Conservation (phyloP, 164 flowering plant genomes). For the Dillenia suffruticosa region DNA sequence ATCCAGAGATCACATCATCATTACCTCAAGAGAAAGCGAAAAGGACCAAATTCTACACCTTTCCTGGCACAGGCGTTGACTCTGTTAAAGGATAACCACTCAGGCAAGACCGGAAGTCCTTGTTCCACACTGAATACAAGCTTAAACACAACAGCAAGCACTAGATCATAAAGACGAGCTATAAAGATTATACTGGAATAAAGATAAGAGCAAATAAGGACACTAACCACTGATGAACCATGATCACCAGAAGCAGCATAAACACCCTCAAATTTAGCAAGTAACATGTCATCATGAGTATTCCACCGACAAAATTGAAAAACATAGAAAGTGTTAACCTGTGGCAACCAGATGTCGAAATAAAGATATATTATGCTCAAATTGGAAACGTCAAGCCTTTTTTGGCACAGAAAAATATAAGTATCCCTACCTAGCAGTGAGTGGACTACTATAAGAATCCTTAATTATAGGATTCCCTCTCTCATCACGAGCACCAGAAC, state of each 20-base stretch:
- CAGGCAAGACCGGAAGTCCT: conserved; percentile 90
- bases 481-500: conserved; percentile 90
- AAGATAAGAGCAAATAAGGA: background rate
- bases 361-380: background rate
- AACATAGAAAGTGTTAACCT: background rate
- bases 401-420: background rate
- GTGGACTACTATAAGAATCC: conserved; percentile 78
- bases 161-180: too few species aligned
- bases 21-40: conserved; percentile 66
- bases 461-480: conserved; percentile 73
- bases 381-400: background rate
- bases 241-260: conserved; percentile 89
- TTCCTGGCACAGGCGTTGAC: conserved; percentile 84
- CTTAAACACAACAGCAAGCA: conserved; percentile 33
- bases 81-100: conserved; percentile 86
- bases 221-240: conserved; percentile 89
- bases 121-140: conserved; percentile 87
- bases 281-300: conserved; percentile 69
- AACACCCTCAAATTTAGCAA: conserved; percentile 79
- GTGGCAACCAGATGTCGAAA: background rate
- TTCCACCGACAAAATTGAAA: conserved; percentile 57
- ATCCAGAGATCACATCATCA: background rate
- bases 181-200: too few species aligned
- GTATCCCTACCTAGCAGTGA: conserved; percentile 79
- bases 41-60: conserved; percentile 70